Evolutionary conservation across 805 yeast species (phyloP).

Genomic region (Barnettozyma sp.): DNA sequence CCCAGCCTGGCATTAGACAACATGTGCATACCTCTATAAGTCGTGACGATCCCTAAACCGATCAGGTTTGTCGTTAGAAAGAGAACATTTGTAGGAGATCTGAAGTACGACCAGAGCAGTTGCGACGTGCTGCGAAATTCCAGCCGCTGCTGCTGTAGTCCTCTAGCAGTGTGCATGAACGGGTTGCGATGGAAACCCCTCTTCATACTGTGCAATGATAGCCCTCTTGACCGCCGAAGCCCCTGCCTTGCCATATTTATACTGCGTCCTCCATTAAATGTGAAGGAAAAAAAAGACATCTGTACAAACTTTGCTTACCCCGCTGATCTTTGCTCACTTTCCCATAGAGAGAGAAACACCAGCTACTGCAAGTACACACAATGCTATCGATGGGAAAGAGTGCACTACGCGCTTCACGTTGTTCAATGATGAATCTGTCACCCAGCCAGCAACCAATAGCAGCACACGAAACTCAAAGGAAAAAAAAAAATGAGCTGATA

Average conservation of each 20-base stretch:
- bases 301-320: too few relatives aligned
- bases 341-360: too few relatives aligned
- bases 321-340: too few relatives aligned
- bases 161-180: constrained; percentile 4
- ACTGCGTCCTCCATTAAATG: not conserved
- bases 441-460: too few relatives aligned
- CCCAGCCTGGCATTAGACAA: constrained; percentile 12
- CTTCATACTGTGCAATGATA: not conserved
- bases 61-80: constrained; percentile 32
- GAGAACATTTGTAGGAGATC: constrained; percentile 32
- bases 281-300: constrained; percentile 5
- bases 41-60: constrained; percentile 28
- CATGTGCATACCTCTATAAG: constrained; percentile 27
- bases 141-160: not conserved
- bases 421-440: too few relatives aligned
- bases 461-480: too few relatives aligned
- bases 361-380: too few relatives aligned
- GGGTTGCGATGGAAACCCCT: constrained; percentile 2
- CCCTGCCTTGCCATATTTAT: too few relatives aligned
- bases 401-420: too few relatives aligned
- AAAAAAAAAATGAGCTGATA: too few relatives aligned
- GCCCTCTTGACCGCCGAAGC: constrained; percentile 1
- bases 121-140: constrained; percentile 7
- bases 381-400: too few relatives aligned
- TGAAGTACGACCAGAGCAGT: constrained; percentile 31